Evolutionary conservation across 768 basidiomycete genomes (phyloP), one percentile per base, ranked within the genome.

Genomic region (Clitopilus passeckerianus): DNA sequence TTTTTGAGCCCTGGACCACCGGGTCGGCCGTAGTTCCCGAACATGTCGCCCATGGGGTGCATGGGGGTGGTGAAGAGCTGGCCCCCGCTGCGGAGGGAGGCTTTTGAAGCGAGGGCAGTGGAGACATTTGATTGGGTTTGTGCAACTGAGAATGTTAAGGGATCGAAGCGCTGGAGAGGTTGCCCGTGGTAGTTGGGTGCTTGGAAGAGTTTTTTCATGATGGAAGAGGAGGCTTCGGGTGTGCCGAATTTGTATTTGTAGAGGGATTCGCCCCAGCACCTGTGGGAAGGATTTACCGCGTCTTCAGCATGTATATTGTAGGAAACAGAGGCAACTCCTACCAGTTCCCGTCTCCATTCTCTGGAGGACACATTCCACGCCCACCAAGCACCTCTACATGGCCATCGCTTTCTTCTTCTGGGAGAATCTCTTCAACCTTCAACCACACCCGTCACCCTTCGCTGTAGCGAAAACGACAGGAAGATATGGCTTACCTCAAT

Each of bases 401-500:
- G 46, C 46, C 46, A 12, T 50, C 18, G 46, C 46, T 50, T 20
- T 50, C 46, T 12, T 23, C 46, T 22, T 50, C 46, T 20, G 16
- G 18, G 5, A 50, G 20, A 23, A 50, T 50, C 5, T 50, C 46
- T 22, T 50, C 46, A 23, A 50, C 46, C 46, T 50, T 30, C 7
- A 7, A 23, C 12, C 18, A 4, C 5, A 3, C 20, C 5, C n/a
- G 12, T 20, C 37, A 41, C 2, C 5, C 37, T 15, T 9, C 10
- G 3, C n/a, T 5, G 5, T 30, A 30, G 27, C 27, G 27, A 30
- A 30, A 50, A 7, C 12, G n/a, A n/a, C 12, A n/a, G 18, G 18
- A 14, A 46, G 18, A 46, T 10, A 14, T 9, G 22, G 5, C 54
- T 33, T 34, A 55, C 54, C n/a, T 55, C 65, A n/a, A 73, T 72